Evolutionary conservation across 495 filamentous ascomycete species (phyloP), one percentile per base, ranked within the genome.

Genomic region (Podospora bellae-mahoneyi): DNA sequence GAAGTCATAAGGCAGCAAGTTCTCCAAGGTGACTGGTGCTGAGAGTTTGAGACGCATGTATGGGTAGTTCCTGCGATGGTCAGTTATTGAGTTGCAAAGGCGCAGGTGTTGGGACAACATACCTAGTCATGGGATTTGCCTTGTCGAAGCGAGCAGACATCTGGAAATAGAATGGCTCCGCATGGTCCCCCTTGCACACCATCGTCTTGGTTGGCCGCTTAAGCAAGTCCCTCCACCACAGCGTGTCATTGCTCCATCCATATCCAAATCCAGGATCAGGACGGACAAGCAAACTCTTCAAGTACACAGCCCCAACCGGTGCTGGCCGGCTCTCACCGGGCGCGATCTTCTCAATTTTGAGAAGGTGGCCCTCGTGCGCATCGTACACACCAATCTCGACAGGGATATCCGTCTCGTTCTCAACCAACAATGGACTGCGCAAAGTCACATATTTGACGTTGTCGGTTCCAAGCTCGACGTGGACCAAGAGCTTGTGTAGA

Each of bases 401-500:
- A 0, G 96, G 94, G 66, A 99, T 97, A 77, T 98, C 93, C 2
- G 95, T 98, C 73, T 93, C 90, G 80, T 99, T 99, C 78, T 97
- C 95, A n/a, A 99, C 87, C 16, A 97, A 80, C n/a, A 99, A 83
- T 6, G 95, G 95, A 16, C 95, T 98, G 54, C 94, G 88, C 75
- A 99, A 92, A 9, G 93, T 98, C 73, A 99, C 95, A 76, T 97
- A 94, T 79, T 99, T 99, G 78, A 99, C 90, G 68, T 97, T 97
- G 78, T 99, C 93, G 3, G 86, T 78, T 27, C 93, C 94, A 39
- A 99, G 86, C 62, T 88, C 94, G 69, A 99, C 90, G 65, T 99
- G 94, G 32, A 97, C 94, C 44, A 98, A 85, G 20, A 99, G 84
- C 30, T 93, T 90, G 77, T 99, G 96, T 72, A 92, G 84, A 20